A percentile compares a stretch with the other conserved stretches of the same genome.
phyloP scores from a whole-genome alignment of 176 grass and related monocot species.

The Aechmea fasciata region DNA sequence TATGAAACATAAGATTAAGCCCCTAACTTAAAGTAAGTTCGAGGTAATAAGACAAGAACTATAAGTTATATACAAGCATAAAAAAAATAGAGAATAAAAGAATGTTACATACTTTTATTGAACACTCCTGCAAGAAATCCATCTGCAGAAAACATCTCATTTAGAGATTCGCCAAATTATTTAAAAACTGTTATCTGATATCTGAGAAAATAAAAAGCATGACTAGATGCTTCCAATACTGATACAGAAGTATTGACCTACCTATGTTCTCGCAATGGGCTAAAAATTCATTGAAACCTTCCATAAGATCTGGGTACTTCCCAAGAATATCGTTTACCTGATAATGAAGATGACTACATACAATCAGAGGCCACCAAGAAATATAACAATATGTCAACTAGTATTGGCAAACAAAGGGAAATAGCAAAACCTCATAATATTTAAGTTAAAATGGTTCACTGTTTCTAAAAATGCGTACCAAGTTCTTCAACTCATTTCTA shows the following conservation, averaged over 20 bases:
- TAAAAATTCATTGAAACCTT: conserved; percentile 65
- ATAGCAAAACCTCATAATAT: no score
- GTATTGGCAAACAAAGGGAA: no score
- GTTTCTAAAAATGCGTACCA: conserved; percentile 42
- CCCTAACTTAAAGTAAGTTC: not conserved
- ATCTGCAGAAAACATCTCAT: conserved; percentile 50
- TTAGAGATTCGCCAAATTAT: not conserved
- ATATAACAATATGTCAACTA: not conserved
- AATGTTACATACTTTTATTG: conserved; percentile 52
- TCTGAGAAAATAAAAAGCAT: conserved; percentile 5
- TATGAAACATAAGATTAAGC: not conserved
- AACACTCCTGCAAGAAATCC: conserved; percentile 62
- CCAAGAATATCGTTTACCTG: conserved; percentile 61
- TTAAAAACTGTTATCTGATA: no score
- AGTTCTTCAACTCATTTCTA: conserved; percentile 84
- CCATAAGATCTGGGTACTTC: conserved; percentile 53
- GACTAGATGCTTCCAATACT: not conserved
- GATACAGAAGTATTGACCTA: conserved; percentile 17
- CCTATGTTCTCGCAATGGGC: conserved; percentile 71
- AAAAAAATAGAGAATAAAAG: not conserved
- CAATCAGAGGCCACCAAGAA: conserved; percentile 6
- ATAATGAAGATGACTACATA: conserved; percentile 13
- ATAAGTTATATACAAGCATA: not conserved
- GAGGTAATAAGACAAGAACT: not conserved
- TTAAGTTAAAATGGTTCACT: no score